These are phyloP conservation scores for Globisporangium orthogonon DNA, from an alignment of 352 stramenopile genomes.

Conservation along the genomic window DNA sequence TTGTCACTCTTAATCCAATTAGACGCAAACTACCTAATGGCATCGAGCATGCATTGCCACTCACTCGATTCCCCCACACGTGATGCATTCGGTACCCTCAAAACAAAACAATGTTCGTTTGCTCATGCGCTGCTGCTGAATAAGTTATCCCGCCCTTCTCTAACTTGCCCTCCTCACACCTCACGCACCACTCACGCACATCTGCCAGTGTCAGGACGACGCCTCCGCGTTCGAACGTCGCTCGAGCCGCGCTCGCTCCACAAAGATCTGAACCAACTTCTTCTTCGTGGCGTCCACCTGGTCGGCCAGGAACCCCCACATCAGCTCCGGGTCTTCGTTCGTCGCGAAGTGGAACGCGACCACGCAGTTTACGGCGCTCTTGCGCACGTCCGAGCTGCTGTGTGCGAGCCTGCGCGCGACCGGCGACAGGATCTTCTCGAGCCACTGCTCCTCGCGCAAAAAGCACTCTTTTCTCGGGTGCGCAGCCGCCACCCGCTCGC, in stretches of 20 bases:
- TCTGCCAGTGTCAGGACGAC: slow-evolving; percentile 5
- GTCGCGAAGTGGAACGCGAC: slow-evolving; percentile 61
- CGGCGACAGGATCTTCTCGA: slow-evolving; percentile 21
- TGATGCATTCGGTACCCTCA: too few relatives aligned
- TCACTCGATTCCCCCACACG: too few relatives aligned
- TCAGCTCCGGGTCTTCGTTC: slow-evolving; percentile 30
- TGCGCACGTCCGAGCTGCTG: slow-evolving; percentile 56
- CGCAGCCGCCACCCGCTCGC: slow-evolving; percentile 15
- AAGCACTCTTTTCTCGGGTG: slow-evolving; percentile 12
- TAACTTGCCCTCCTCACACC: background rate
- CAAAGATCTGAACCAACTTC: slow-evolving; percentile 71
- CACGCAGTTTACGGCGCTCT: slow-evolving; percentile 55
- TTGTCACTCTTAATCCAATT: too few relatives aligned
- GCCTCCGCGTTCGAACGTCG: slow-evolving; percentile 6
- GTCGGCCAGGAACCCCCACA: slow-evolving; percentile 35
- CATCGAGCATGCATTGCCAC: too few relatives aligned
- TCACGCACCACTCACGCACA: background rate
- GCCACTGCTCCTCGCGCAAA: slow-evolving; percentile 25
- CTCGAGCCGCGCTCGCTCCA: slow-evolving; percentile 52
- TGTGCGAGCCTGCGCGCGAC: slow-evolving; percentile 39
- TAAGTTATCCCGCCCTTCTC: slow-evolving; percentile 7
- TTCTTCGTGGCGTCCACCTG: slow-evolving; percentile 46
- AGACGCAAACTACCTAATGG: too few relatives aligned
- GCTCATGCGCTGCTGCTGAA: slow-evolving; percentile 2
- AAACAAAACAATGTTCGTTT: background rate